Evolutionary conservation across 306 rosid genomes (phyloP), one percentile per base, ranked within the genome.

Genomic region (Inga oerstediana): DNA sequence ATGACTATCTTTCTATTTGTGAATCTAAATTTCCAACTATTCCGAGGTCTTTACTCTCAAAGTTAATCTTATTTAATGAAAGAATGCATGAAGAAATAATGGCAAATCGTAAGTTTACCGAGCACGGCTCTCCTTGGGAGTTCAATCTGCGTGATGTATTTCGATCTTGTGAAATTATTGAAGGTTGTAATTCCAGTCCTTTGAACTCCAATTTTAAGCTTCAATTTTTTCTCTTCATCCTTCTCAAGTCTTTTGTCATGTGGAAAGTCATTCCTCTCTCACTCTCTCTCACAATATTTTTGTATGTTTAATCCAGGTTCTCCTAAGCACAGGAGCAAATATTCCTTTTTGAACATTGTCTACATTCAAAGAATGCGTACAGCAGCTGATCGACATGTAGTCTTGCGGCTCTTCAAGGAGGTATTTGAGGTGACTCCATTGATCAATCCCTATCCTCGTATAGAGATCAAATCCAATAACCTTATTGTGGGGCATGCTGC

Each of bases 331-430:
- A 72, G 85, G 34, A 88, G 82, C 75, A 86, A 79, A 58, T 82
- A 81, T 88, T 90, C 93, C 86, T 95, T 95, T 85, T 85, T 95
- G 89, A 89, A 95, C 86, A 80, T 86, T 75, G 89, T 92, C 43
- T 95, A 96, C 56, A 85, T 93, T 81, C 99, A 96, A 86, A 89
- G 99, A 77, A 96, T 96, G 99, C 99, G 98, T 65, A 90, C 95
- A 34, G 90, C 74, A 78, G 82, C 86, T 75, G 99, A 96, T 78
- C 96, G 99, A 51, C 87, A 89, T 84, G 93, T 91, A 82, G 98
- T 96, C 34, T 68, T 92, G 27, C 85, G 72, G 70, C 85, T 93
- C 58, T 96, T 92, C 77, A 90, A 87, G 86, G 88, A 91, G 77
- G 86, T 92, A 17, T 96, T 96, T 87, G 85, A 69, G 79, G 83